phyloP scores from a whole-genome alignment of 208 protist genomes.

The Naegleria lovaniensis region DNA sequence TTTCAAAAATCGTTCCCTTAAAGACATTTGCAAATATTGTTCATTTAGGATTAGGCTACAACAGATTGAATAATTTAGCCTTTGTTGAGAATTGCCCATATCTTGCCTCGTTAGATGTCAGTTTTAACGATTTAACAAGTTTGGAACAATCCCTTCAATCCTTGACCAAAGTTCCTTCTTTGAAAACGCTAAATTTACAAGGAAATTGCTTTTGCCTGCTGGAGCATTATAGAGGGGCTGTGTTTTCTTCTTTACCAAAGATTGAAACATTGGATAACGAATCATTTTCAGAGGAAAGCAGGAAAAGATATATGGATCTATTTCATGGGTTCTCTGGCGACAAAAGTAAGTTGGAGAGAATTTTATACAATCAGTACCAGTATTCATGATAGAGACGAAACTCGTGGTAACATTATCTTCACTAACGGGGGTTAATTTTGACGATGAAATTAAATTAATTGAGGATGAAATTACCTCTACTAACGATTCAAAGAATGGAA shows the following conservation, averaged over 20 bases:
- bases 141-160: background rate
- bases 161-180: background rate
- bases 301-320: background rate
- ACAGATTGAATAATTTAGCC: background rate
- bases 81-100: background rate
- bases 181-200: background rate
- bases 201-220: background rate
- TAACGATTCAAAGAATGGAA: background rate
- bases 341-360: background rate
- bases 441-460: background rate
- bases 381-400: background rate
- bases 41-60: background rate
- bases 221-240: background rate
- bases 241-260: background rate
- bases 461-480: background rate
- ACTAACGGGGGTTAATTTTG: background rate
- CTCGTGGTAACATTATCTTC: background rate
- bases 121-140: background rate
- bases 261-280: background rate
- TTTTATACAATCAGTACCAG: background rate
- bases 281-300: background rate
- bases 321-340: background rate
- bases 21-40: background rate
- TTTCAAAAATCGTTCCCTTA: background rate
- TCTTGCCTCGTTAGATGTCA: background rate